Evolutionary conservation across 108 stramenopile genomes (phyloP).

Genomic region (Pseudonitzschia multiseries): DNA sequence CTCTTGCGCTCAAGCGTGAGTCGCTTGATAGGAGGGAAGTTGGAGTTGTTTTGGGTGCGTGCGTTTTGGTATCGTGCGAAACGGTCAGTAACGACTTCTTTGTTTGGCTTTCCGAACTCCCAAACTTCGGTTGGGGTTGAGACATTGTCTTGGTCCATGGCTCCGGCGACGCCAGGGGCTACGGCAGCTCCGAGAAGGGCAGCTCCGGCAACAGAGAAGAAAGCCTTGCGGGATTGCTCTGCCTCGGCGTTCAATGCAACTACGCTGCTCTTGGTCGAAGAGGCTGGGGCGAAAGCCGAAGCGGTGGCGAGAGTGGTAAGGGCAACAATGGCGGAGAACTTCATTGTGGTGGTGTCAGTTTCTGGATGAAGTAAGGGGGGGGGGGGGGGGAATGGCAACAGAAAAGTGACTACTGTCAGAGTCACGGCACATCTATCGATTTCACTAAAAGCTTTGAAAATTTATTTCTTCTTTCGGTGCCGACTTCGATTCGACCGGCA

Average conservation of each 20-base stretch:
- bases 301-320: slow-evolving; percentile 54
- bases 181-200: slow-evolving; percentile 54
- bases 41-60: slow-evolving; percentile 78
- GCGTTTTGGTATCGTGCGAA: slow-evolving; percentile 69
- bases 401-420: background rate
- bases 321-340: slow-evolving; percentile 52
- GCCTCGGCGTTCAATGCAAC: slow-evolving; percentile 61
- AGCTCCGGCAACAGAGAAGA: slow-evolving; percentile 63
- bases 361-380: background rate
- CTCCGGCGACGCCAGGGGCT: slow-evolving; percentile 56
- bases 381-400: background rate
- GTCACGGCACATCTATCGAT: background rate
- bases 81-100: slow-evolving; percentile 55
- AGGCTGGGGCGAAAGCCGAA: slow-evolving; percentile 57
- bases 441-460: too few relatives aligned
- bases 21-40: slow-evolving; percentile 80
- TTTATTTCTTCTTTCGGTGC: too few relatives aligned
- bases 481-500: too few relatives aligned
- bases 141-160: slow-evolving; percentile 76
- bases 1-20: slow-evolving; percentile 84
- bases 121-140: slow-evolving; percentile 71
- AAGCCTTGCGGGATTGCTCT: slow-evolving; percentile 60
- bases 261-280: slow-evolving; percentile 18
- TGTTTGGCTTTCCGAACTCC: slow-evolving; percentile 73
- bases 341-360: slow-evolving; percentile 39